Base-by-base conservation (phyloP, 805 yeast genomes). In the Pichia gijzeniarum region DNA sequence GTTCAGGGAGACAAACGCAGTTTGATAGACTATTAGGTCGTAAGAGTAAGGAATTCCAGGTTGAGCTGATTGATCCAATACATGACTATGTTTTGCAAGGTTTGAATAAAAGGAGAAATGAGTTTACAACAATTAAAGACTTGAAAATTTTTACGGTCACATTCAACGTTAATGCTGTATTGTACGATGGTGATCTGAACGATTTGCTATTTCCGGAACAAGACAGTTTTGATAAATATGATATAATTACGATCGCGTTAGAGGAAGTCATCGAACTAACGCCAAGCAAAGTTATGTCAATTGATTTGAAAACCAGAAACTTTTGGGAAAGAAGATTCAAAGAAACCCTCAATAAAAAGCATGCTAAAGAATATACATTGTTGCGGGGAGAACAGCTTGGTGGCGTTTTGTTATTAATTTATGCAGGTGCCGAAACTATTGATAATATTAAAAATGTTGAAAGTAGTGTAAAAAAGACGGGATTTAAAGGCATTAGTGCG, bases 251-350 rank as follows among this genome's bases (percentile, higher is more conserved):
- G 1, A 71, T 93, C 50, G 98, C 96, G 2, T 69, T 93, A 33
- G 95, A 93, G 62, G 99, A 93, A 57, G 81, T 90, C 30, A 80
- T 89, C 12, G 97, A 90, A 57, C 68, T 93, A 37, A 77, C 81
- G 1, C 83, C 93, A 0, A 87, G 91, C 13, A 85, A 86, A 57
- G 87, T 88, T 79, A 73, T 89, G 46, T 79, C 83, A 35, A 79
- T 86, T 1, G 95, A 93, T 57, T 77, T 79, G 1, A 68, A 70
- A 21, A 76, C 79, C 32, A 71, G 79, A 47, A 61, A 65, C 13
- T 72, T 69, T 50, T 84, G 93, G 93, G 90, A 85, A 54, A 65
- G 69, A 50, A 77, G 78, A 53, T 65, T 88, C 39, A 65, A 77
- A 37, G 62, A 61, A 39, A 58, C 73, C 42, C 53, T 79, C 57